Conservation (phyloP, 192 early-diverging fungal genomes). For the Backusella westeae region DNA sequence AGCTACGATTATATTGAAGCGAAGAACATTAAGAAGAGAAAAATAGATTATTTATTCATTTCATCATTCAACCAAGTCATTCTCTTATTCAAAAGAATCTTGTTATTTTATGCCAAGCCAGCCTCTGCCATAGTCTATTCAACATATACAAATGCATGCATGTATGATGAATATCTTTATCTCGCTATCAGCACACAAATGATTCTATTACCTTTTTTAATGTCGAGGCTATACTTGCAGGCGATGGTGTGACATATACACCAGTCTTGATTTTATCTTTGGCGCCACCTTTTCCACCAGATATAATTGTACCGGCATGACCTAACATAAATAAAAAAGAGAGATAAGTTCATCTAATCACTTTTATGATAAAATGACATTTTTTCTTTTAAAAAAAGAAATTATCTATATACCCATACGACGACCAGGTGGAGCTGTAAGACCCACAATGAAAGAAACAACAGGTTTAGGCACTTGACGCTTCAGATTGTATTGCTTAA, state of each 20-base stretch:
- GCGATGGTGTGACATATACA: slow-evolving; percentile 87
- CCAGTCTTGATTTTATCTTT: slow-evolving; percentile 97
- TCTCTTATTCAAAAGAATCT: not conserved
- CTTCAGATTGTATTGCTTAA: slow-evolving; percentile 90
- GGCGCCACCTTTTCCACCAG: slow-evolving; percentile 97
- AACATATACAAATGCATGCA: not conserved
- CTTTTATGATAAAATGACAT: not conserved
- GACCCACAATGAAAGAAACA: slow-evolving; percentile 98
- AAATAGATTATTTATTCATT: not conserved
- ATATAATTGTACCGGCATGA: slow-evolving; percentile 98
- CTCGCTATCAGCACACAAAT: not conserved
- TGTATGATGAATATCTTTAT: not conserved
- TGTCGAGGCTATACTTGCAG: slow-evolving; percentile 89
- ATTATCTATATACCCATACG: slow-evolving; percentile 74
- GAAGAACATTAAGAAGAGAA: too few relatives aligned
- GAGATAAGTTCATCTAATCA: not conserved
- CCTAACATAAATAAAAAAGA: slow-evolving; percentile 6
- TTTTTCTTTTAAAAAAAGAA: not conserved
- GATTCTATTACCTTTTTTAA: slow-evolving; percentile 63
- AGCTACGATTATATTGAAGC: too few relatives aligned
- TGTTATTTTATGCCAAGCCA: slow-evolving; percentile 35
- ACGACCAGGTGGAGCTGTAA: slow-evolving; percentile 97
- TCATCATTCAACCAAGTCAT: not conserved
- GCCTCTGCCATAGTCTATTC: slow-evolving; percentile 53
- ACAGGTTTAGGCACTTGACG: slow-evolving; percentile 91